phyloP scores from a whole-genome alignment of 306 rosid genomes.

The Citrullus colocynthis region DNA sequence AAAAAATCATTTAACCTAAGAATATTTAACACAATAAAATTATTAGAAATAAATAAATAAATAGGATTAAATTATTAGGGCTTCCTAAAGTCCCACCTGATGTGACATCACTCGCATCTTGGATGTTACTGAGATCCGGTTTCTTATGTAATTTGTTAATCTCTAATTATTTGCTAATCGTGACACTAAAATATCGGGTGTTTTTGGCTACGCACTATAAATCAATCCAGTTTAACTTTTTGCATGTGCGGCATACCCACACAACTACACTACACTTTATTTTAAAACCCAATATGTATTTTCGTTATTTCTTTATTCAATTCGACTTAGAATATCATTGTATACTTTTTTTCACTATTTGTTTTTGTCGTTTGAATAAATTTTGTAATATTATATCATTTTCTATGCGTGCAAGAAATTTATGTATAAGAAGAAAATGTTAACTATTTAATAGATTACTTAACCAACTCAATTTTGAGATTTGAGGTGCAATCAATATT shows the following conservation, averaged over 20 bases:
- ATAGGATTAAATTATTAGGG: background rate
- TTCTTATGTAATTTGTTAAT: background rate
- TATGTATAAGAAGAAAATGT: background rate
- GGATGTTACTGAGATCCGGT: background rate
- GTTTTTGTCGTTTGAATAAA: background rate
- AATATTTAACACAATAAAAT: background rate
- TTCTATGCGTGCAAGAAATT: background rate
- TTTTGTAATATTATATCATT: background rate
- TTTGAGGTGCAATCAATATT: background rate
- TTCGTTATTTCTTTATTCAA: background rate
- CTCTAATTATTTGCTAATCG: background rate
- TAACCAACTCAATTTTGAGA: background rate
- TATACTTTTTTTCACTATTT: background rate
- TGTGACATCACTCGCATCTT: background rate
- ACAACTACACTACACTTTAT: background rate
- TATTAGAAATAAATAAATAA: background rate
- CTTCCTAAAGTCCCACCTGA: background rate
- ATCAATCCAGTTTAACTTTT: background rate
- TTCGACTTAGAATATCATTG: background rate
- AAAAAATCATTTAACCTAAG: background rate
- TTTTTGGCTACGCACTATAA: constrained; percentile 8
- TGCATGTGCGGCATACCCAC: background rate
- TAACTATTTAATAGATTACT: background rate
- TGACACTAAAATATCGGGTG: background rate
- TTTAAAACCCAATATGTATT: background rate